Base-by-base conservation (phyloP, 78 protist genomes). In the Emiliania huxleyi region DNA sequence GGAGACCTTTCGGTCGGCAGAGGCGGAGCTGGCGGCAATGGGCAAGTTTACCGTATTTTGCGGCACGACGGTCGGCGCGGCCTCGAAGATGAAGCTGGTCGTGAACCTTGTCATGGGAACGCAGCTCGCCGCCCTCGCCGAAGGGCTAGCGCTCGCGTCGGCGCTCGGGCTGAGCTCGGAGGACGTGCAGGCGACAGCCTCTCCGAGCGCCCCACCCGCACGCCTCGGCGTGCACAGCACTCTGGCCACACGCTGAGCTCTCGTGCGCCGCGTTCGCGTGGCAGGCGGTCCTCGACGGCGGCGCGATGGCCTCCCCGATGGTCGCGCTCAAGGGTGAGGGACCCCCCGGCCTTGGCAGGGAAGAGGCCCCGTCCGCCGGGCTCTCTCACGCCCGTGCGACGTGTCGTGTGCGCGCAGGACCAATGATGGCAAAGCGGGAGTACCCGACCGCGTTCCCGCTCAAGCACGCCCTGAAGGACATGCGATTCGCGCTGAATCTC, bases 401-500 rank as follows among this genome's bases (percentile, higher is more conserved):
- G n/a, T n/a, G n/a, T n/a, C n/a, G n/a, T n/a, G n/a, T n/a, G n/a
- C n/a, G n/a, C n/a, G n/a, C n/a, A n/a, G n/a, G n/a, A 90, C 96
- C 99, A 48, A 95, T 97, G 89, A 98, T 95, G 91, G 29, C 37
- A 18, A 15, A 23, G 42, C 12, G 43, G 19, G 55, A 3, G 43
- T n/a, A 89, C 37, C 42, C 29, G 48, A 11, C 91, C 25, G 3
- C 8, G 23, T 89, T 89, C 81, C 91, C 91, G 69, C 91, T 89
- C 48, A 43, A 89, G 52, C 81, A 89, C 52, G 83, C 75, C 38
- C 83, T 62, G 56, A 89, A 89, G 81, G 91, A 89, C 91, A 56
- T 89, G 91, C 75, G 81, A 26, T 45, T 87, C 77, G 91, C 91
- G 29, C 15, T 44, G 35, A 26, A 4, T 11, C 46, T 55, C 23